Conservation (phyloP, 305 asterid genomes). For the Fraxinus angustifolia region DNA sequence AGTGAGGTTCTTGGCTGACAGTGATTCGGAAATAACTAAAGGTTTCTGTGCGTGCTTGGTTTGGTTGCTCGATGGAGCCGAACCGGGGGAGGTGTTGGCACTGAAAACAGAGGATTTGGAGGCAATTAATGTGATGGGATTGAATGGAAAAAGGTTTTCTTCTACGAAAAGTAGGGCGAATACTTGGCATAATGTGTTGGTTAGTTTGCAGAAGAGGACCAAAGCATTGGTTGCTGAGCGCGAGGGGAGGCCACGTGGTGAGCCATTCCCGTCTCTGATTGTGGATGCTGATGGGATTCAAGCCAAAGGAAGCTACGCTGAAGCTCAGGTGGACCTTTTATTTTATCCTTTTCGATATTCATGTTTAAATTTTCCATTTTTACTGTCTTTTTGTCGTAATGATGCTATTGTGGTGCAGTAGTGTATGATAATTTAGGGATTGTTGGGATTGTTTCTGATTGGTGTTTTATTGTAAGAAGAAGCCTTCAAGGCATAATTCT, state of each 20-base stretch:
- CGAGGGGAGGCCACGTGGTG: conserved; percentile 53
- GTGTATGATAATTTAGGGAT: background rate
- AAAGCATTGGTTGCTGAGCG: conserved; percentile 61
- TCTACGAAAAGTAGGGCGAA: conserved; percentile 52
- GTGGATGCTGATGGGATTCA: conserved; percentile 62
- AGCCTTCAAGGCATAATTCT: conserved; percentile 10
- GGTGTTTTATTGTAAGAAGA: background rate
- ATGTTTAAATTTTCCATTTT: background rate
- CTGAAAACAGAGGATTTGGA: conserved; percentile 72
- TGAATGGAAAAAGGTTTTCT: conserved; percentile 42
- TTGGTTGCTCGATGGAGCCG: conserved; percentile 67
- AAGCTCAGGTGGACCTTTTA: conserved; percentile 68
- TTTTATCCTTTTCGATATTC: background rate
- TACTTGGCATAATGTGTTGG: conserved; percentile 88
- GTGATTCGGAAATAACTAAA: conserved; percentile 80
- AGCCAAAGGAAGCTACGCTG: conserved; percentile 92
- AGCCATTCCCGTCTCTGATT: conserved; percentile 74
- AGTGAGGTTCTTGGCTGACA: conserved; percentile 58
- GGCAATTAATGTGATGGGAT: conserved; percentile 50
- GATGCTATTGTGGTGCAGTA: conserved; percentile 14
- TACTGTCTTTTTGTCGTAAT: background rate
- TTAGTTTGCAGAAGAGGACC: conserved; percentile 83
- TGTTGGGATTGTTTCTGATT: background rate
- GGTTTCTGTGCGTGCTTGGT: conserved; percentile 83
- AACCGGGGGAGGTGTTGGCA: conserved; percentile 62